Percentiles rank a stretch among this genome's conserved stretches.
Conservation (phyloP, 1,284 basidiomycete genomes). For the Cutaneotrichosporon sp. region DNA sequence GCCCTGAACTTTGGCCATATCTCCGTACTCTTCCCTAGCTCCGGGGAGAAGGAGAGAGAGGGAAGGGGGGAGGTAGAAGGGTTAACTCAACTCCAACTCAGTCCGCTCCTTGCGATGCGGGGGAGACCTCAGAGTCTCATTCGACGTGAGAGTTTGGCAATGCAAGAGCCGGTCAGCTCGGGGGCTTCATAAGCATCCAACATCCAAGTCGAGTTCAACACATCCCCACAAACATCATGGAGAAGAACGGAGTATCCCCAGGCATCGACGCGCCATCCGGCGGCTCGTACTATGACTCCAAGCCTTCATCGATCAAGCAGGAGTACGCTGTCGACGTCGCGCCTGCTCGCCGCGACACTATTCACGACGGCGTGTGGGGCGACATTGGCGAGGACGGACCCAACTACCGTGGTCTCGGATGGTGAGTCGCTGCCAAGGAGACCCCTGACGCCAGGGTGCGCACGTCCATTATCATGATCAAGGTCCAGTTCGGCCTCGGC, state of each 20-base stretch:
- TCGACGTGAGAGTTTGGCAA: no score
- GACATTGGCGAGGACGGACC: slow-evolving; percentile 40
- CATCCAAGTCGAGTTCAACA: background rate
- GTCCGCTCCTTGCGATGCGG: no score
- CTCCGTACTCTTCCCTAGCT: no score
- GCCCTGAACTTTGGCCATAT: no score
- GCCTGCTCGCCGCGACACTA: background rate
- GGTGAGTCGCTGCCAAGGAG: slow-evolving; percentile 19
- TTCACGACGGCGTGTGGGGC: slow-evolving; percentile 46
- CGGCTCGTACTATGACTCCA: slow-evolving; percentile 3
- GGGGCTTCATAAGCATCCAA: background rate
- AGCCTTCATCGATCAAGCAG: background rate
- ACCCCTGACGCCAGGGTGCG: slow-evolving; percentile 29
- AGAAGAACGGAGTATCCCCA: background rate
- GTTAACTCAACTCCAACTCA: no score
- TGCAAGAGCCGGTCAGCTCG: background rate
- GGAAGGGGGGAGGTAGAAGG: no score
- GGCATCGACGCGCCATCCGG: background rate
- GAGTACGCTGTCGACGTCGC: background rate
- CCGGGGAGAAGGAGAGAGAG: no score
- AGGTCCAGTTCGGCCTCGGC: slow-evolving; percentile 48
- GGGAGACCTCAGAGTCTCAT: no score
- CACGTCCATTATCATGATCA: slow-evolving; percentile 39
- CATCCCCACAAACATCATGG: background rate
- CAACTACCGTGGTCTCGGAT: slow-evolving; percentile 44